Conservation (phyloP, 2,329 filamentous ascomycete species). For the Xylaria hypoxylon region DNA sequence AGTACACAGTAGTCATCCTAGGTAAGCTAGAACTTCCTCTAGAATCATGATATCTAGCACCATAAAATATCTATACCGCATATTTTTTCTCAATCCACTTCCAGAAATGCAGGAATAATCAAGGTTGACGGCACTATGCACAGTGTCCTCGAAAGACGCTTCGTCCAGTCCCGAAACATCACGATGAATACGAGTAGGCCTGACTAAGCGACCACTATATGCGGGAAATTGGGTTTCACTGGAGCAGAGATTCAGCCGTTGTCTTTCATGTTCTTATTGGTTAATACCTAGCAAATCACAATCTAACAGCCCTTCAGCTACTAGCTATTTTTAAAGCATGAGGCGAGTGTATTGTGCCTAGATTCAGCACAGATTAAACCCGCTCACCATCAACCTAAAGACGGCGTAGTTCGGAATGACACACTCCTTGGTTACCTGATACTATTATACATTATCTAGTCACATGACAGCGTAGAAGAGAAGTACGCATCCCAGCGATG, state of each 20-base stretch:
- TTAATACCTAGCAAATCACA: background rate
- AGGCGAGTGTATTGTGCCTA: no score
- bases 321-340: no score
- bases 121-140: background rate
- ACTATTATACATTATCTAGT: no score
- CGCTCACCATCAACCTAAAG: background rate
- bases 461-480: no score
- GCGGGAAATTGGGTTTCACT: background rate
- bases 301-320: no score
- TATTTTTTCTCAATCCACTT: background rate
- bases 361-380: background rate
- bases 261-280: background rate
- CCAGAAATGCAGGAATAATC: background rate
- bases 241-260: background rate
- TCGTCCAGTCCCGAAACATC: background rate
- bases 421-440: no score
- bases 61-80: background rate
- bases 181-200: background rate
- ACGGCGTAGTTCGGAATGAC: background rate
- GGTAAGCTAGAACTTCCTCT: background rate
- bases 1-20: background rate
- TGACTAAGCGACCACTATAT: background rate
- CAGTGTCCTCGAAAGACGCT: background rate
- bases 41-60: background rate
- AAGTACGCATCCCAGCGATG: no score